A percentile compares a stretch with the other conserved stretches of the same genome.
These are phyloP conservation scores for Crotalaria pallida DNA, from an alignment of 306 rosid species.

Conservation along the genomic window DNA sequence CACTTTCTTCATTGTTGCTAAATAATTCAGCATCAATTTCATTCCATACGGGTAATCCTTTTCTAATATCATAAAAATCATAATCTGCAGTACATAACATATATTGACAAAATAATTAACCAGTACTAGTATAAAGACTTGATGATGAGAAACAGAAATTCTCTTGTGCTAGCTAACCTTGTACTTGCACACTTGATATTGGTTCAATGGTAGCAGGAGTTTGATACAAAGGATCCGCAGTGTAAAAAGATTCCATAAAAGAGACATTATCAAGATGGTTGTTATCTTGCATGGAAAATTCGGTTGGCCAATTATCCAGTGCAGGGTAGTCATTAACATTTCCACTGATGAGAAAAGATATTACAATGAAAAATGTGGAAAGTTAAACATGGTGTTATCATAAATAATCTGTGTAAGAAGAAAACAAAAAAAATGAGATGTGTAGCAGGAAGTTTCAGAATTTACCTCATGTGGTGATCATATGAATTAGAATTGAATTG, in stretches of 20 bases:
- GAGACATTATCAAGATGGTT: slow-evolving; percentile 25
- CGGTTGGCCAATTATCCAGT: slow-evolving; percentile 29
- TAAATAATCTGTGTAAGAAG: background rate
- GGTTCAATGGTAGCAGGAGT: slow-evolving; percentile 32
- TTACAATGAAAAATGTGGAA: background rate
- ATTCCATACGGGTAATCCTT: slow-evolving; percentile 18
- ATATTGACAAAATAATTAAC: background rate
- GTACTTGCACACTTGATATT: slow-evolving; percentile 17
- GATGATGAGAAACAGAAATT: background rate
- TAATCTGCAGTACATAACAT: slow-evolving; percentile 42
- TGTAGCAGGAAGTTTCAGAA: background rate
- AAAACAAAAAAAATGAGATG: background rate
- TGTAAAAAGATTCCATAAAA: slow-evolving; percentile 2
- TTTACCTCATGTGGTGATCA: slow-evolving; percentile 30
- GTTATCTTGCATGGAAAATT: slow-evolving; percentile 20
- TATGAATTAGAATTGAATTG: slow-evolving; percentile 29
- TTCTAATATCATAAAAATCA: slow-evolving; percentile 9
- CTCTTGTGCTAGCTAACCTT: slow-evolving; percentile 32
- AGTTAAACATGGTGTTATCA: too few species aligned
- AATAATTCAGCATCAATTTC: slow-evolving; percentile 19
- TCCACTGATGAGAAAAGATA: slow-evolving; percentile 10
- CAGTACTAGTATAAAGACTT: background rate
- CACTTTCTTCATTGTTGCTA: slow-evolving; percentile 9
- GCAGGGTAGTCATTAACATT: slow-evolving; percentile 2
- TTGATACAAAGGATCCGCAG: slow-evolving; percentile 22